A percentile compares a stretch with the other conserved stretches of the same genome.
These are phyloP conservation scores for Byssothecium circinans DNA, from an alignment of 2,329 filamentous ascomycete species.

Conservation along the genomic window DNA sequence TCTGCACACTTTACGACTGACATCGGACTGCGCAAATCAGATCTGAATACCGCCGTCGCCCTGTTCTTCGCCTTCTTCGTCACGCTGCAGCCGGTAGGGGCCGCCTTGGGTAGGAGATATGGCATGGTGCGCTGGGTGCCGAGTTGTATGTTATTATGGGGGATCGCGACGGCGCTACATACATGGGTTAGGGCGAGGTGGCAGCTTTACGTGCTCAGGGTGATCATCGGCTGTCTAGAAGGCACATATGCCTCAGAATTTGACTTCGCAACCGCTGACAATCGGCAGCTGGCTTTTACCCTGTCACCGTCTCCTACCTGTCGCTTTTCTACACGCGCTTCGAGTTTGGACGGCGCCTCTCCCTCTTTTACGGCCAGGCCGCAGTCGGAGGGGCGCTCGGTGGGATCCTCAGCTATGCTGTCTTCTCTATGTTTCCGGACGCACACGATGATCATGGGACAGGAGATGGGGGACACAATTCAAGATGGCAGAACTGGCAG, in stretches of 20 bases:
- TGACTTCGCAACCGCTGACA: constrained; percentile 14
- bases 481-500: constrained; percentile 53
- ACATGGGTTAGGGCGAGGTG: constrained; percentile 50
- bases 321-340: constrained; percentile 61
- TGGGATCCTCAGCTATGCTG: constrained; percentile 55
- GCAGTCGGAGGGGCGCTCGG: constrained; percentile 60
- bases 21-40: constrained; percentile 54
- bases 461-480: constrained; percentile 8
- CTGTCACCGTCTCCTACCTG: constrained; percentile 61
- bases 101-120: constrained; percentile 60
- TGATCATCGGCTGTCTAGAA: constrained; percentile 52
- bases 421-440: constrained; percentile 49
- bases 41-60: constrained; percentile 59
- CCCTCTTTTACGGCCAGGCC: constrained; percentile 60
- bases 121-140: constrained; percentile 60
- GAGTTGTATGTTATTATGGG: constrained; percentile 59
- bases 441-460: constrained; percentile 15
- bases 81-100: constrained; percentile 58
- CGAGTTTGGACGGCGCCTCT: constrained; percentile 58
- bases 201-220: constrained; percentile 51
- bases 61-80: constrained; percentile 63
- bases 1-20: constrained; percentile 62
- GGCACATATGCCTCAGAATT: constrained; percentile 27
- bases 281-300: constrained; percentile 58
- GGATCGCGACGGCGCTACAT: constrained; percentile 52